Evolutionary conservation across 139 green algal species (phyloP).

Genomic region (Micractinium conductrix): DNA sequence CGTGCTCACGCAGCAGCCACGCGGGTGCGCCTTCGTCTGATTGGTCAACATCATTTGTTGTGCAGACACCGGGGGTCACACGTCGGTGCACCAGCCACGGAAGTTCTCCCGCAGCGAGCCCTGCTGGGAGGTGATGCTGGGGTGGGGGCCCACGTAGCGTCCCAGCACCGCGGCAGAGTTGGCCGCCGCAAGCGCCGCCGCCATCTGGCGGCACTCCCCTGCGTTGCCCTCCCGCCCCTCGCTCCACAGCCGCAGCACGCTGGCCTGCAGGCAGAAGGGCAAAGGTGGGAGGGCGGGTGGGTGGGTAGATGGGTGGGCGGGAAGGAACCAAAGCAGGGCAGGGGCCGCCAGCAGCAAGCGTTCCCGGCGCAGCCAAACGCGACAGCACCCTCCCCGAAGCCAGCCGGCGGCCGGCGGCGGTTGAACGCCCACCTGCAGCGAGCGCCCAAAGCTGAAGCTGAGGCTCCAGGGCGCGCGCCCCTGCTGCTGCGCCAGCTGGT

Average conservation of each 20-base stretch:
- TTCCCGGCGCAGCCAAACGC: background rate
- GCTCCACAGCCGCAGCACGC: constrained; percentile 65
- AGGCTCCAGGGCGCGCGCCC: constrained; percentile 82
- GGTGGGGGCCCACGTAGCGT: constrained; percentile 61
- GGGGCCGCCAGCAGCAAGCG: background rate
- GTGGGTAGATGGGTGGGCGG: background rate
- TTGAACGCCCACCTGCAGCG: constrained; percentile 75
- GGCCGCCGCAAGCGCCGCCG: constrained; percentile 59
- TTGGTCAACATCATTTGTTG: no score
- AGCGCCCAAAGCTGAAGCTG: constrained; percentile 94
- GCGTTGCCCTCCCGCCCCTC: constrained; percentile 34
- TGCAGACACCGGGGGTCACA: no score
- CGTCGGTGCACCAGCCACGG: constrained; percentile 54
- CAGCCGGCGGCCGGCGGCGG: no score
- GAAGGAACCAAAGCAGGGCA: background rate
- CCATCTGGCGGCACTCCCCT: constrained; percentile 49
- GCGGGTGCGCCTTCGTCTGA: no score
- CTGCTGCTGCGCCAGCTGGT: constrained; percentile 49
- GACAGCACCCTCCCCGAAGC: background rate
- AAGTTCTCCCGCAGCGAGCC: constrained; percentile 64
- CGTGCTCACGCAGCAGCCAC: no score
- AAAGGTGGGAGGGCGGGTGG: background rate
- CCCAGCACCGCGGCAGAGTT: constrained; percentile 66
- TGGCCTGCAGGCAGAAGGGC: constrained; percentile 42
- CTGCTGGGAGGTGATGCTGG: constrained; percentile 46